Evolutionary conservation across 768 basidiomycete species (phyloP), one percentile per base, ranked within the genome.

Genomic region (Leccinellum luteum): DNA sequence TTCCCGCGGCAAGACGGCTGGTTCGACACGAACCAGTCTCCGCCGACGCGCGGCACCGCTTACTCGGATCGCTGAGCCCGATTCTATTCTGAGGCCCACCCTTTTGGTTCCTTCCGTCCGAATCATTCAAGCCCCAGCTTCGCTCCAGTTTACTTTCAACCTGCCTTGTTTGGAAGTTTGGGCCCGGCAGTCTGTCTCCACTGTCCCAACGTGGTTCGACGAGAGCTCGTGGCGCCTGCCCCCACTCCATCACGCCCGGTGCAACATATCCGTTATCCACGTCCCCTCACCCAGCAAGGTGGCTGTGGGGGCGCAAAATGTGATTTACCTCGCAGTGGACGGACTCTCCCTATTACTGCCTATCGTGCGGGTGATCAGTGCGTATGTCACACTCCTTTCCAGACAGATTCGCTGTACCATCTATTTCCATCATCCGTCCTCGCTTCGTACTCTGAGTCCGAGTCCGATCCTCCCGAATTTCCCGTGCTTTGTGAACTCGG

Each of bases 1-100:
- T 43, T 71, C 69, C 71, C 71, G 69, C 71, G 71, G 70, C 70
- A 66, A 55, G 60, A 59, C 51, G 21, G 10, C 23, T 48, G 30
- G 57, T 12, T 43, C 52, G 45, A 31, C 35, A 47, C 32, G 55
- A 59, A 27, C 52, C 52, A 25, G 61, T 59, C 63, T 72, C 72
- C 70, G 68, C 70, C 68, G 72, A 70, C 70, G n/a, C 19, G n/a
- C 41, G 66, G 66, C 54, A 55, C 69, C 66, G 69, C 59, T 25
- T 14, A 5, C 49, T 51, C 60, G 61, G 54, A 60, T 65, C 58
- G 51, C 58, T 58, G 27, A 34, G 48, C 52, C 53, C 35, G 50
- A 56, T 63, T 41, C 45, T 48, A 31, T 63, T 41, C 45, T 48
- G 41, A 44, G 38, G 23, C n/a, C 45, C 58, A 59, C 21, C 6